phyloP scores from a whole-genome alignment of 306 rosid genomes.

The Albizia julibrissin region DNA sequence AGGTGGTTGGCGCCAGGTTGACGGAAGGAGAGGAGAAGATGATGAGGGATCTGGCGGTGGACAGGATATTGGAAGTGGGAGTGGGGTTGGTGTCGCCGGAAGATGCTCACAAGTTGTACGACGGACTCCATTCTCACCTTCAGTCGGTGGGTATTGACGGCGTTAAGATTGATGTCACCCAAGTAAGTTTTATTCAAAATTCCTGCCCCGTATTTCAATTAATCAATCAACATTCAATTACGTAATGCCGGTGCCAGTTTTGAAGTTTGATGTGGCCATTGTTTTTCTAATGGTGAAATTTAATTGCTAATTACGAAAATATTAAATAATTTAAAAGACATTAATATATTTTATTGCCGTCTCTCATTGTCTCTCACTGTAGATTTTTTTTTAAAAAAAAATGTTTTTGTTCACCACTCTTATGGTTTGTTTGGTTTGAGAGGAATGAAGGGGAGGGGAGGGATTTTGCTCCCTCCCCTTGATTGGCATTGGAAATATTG shows the following conservation, averaged over 20 bases:
- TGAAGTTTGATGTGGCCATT: not conserved
- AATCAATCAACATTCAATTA: not conserved
- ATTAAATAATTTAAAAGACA: too few species aligned
- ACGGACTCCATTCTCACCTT: slow-evolving; percentile 63
- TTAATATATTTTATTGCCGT: too few species aligned
- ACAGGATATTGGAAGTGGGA: slow-evolving; percentile 48
- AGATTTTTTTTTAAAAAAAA: too few species aligned
- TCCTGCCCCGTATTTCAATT: not conserved
- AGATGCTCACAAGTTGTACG: slow-evolving; percentile 47
- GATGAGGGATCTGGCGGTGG: slow-evolving; percentile 70
- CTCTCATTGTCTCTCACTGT: too few species aligned
- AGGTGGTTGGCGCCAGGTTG: slow-evolving; percentile 41
- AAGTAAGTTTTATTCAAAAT: slow-evolving; percentile 40
- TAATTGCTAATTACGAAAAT: too few species aligned
- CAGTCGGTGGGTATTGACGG: slow-evolving; percentile 62
- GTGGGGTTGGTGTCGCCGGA: slow-evolving; percentile 66
- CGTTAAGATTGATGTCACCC: slow-evolving; percentile 76
- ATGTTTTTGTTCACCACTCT: not conserved
- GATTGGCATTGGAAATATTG: too few species aligned
- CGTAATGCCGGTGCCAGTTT: not conserved
- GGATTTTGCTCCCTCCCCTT: too few species aligned
- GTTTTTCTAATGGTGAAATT: not conserved
- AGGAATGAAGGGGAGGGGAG: too few species aligned
- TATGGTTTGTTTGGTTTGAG: too few species aligned
- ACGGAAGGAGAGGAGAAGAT: slow-evolving; percentile 47